Evolutionary conservation across 2,329 filamentous ascomycete species (phyloP), one percentile per base, ranked within the genome.

Genomic region (Aspergillus floridensis): DNA sequence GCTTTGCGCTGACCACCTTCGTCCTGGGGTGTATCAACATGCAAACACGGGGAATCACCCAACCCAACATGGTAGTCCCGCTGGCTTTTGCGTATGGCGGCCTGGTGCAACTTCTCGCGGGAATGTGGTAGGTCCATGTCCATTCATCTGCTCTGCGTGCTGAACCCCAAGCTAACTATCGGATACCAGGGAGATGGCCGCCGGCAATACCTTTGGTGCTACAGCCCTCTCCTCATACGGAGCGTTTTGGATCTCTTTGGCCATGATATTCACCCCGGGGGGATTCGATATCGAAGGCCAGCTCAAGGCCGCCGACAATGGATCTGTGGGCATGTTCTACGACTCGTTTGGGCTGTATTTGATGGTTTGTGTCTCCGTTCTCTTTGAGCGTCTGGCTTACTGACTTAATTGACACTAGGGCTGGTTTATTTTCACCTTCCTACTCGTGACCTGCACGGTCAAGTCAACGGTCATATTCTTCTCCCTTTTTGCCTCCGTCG

Each of bases 401-500:
- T 38, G 5, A 16, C 44, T 48, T 12, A 26, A 46, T 53, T 50
- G 41, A 22, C 21, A 16, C 3, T 60, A 79, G 77, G 81, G 87
- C 73, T 92, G 90, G 90, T 91, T 90, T 78, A 90, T 93, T 76
- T 93, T 92, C 79, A 92, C 89, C 38, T 86, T 85, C 51, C 73
- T 92, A 52, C 76, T 92, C 59, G 80, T 90, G 29, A 65, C 92
- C 44, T 88, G 86, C 79, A 92, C 90, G 0, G 79, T 92, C 49
- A 85, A 86, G 64, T 92, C 89, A 2, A 91, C 88, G 46, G 79
- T 91, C 66, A 88, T 88, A 63, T 92, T 92, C 81, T 91, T 88
- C 80, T 70, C 81, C 12, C 83, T 93, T 31, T 92, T 92, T 81
- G 83, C 92, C 74, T 84, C 82, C 50, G 87, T 92, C 59, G 89